Conservation (phyloP, 257 asterid genomes). For the Forsythia viridissima region DNA sequence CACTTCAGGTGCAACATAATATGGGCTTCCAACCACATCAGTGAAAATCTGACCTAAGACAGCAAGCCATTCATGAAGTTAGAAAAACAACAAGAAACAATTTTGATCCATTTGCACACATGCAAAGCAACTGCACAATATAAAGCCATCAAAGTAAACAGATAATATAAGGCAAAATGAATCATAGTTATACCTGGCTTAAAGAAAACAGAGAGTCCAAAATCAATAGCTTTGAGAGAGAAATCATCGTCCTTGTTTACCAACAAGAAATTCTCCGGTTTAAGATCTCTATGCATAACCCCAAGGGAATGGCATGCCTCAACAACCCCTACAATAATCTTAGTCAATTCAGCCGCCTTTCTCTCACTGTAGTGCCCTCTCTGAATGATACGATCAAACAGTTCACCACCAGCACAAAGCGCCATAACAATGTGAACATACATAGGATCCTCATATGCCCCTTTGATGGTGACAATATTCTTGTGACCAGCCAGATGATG, state of each 20-base stretch:
- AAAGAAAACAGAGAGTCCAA: constrained; percentile 95
- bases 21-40: constrained; percentile 97
- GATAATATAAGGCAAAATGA: neutral
- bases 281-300: constrained; percentile 94
- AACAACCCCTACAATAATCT: constrained; percentile 87
- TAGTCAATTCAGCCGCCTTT: constrained; percentile 86
- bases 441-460: constrained; percentile 82
- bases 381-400: constrained; percentile 87
- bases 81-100: neutral
- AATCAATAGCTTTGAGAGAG: constrained; percentile 93
- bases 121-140: constrained; percentile 6
- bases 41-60: constrained; percentile 79
- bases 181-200: constrained; percentile 61
- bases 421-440: constrained; percentile 97
- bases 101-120: constrained; percentile 1
- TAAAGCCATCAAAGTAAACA: neutral
- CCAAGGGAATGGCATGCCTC: constrained; percentile 97
- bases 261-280: constrained; percentile 91
- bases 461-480: constrained; percentile 85
- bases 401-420: constrained; percentile 86
- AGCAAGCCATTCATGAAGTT: constrained; percentile 23
- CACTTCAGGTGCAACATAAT: constrained; percentile 96
- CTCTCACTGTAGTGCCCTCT: constrained; percentile 92
- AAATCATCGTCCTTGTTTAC: constrained; percentile 87
- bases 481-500: constrained; percentile 91